These are phyloP conservation scores for Rhizopogon hawkerae DNA, from an alignment of 1,284 basidiomycete species.

Conservation along the genomic window DNA sequence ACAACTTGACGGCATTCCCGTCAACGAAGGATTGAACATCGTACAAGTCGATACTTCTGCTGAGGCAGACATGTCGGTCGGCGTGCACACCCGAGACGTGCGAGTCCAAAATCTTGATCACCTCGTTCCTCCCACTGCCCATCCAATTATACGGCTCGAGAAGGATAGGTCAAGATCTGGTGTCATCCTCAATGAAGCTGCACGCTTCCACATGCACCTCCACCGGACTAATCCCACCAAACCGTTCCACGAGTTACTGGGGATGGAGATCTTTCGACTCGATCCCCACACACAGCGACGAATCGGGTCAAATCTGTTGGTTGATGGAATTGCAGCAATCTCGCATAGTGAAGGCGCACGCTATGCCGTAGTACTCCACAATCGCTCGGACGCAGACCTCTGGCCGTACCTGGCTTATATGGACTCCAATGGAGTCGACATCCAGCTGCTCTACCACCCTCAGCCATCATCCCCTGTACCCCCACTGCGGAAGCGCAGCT, in stretches of 20 bases:
- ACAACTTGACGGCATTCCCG: slow-evolving; percentile 19
- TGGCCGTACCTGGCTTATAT: slow-evolving; percentile 43
- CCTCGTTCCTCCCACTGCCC: slow-evolving; percentile 25
- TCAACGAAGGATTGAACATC: slow-evolving; percentile 29
- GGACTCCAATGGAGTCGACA: slow-evolving; percentile 37
- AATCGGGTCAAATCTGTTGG: slow-evolving; percentile 31
- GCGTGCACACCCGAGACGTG: slow-evolving; percentile 28
- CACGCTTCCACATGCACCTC: slow-evolving; percentile 40
- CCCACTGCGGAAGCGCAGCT: slow-evolving; percentile 29
- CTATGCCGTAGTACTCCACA: slow-evolving; percentile 34
- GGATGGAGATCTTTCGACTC: slow-evolving; percentile 32
- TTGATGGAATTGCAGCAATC: slow-evolving; percentile 31
- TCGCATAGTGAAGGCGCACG: slow-evolving; percentile 26
- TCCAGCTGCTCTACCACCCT: slow-evolving; percentile 36
- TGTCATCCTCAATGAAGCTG: slow-evolving; percentile 33
- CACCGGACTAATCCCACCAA: slow-evolving; percentile 33
- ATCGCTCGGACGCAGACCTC: slow-evolving; percentile 33
- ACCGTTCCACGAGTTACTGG: slow-evolving; percentile 29
- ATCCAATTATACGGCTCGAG: slow-evolving; percentile 28
- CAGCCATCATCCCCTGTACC: slow-evolving; percentile 21
- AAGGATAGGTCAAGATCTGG: slow-evolving; percentile 27
- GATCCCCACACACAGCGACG: slow-evolving; percentile 27
- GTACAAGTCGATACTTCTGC: slow-evolving; percentile 28
- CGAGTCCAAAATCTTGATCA: slow-evolving; percentile 33
- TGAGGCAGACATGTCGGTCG: slow-evolving; percentile 35